Base-by-base conservation (phyloP, 2,329 filamentous ascomycete species). In the Davidsoniella virescens region DNA sequence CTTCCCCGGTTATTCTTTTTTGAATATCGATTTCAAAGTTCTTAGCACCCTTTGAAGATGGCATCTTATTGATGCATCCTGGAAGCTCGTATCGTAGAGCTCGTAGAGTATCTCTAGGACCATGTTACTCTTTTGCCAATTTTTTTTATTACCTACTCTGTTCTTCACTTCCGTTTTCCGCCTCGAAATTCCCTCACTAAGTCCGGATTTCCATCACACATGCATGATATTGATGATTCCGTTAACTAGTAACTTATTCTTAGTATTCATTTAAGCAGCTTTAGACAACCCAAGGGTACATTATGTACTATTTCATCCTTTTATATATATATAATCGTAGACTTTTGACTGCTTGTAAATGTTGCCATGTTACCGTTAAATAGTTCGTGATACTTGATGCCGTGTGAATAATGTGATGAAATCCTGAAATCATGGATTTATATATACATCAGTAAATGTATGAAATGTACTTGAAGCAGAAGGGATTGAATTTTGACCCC, bases 21-120 rank as follows among this genome's bases (percentile, higher is more conserved):
- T 44, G 5, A 23, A 23, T 23, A 5, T 23, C 20, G 20, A 5
- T 45, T 40, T 39, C 16, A 44, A 41, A 54, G 52, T 54, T 49
- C 38, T 18, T 17, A 50, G 33, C 20, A 26, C 42, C 40, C 36
- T 44, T 41, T 20, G 17, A 26, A 46, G 36, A 36, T 16, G 36
- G 42, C 8, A 50, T 36, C 39, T 40, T 23, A 23, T 23, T 5
- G 20, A 23, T 23, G 20, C 3, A 23, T 23, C 4, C 20, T 23
- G 5, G 5, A 23, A 23, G 20, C 20, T 36, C 29, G 12, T 33
- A 12, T 33, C 9, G 29, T 33, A 33, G 29, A 33, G 29, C 4
- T 33, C 9, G 29, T 33, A 33, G 29, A 33, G 29, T 2, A 33
- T 12, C 29, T 12, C 29, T 33, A 3, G 29, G 2, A 12, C 29